Evolutionary conservation across 805 yeast genomes (phyloP), one percentile per base, ranked within the genome.

Genomic region (Kodamaea neixiangensis): DNA sequence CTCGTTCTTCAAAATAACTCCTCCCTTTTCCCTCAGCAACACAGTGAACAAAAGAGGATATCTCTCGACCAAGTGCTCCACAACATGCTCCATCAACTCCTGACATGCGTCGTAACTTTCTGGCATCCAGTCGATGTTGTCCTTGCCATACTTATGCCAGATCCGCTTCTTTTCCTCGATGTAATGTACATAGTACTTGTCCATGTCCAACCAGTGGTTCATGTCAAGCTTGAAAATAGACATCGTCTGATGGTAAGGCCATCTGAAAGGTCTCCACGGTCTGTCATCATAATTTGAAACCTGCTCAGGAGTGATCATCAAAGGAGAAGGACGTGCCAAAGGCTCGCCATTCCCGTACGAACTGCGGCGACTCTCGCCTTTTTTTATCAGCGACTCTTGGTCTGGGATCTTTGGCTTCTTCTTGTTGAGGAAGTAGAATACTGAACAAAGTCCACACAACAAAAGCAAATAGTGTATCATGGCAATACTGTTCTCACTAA

Each of bases 231-330:
- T 83, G 71, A 77, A 85, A 45, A 86, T 84, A 13, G 86, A 79
- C 91, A 86, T 86, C 1, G 90, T 86, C 66, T 86, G 91, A 65
- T 85, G 89, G 61, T 86, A 86, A 22, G 91, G 91, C 85, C 87
- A 83, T 60, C 91, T 72, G 68, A 86, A 86, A 7, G 90, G 90
- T 67, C 91, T 74, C 91, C 91, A 86, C 10, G 91, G 90, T 62
- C 91, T 73, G 58, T 84, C 91, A 58, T 86, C 89, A 60, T 84
- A 83, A 19, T 76, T 77, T 54, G 72, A 70, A 9, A 85, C 87
- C 57, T 83, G 82, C 45, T 86, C 89, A 1, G 88, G 87, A 0
- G 87, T 84, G 47, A 86, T 78, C 68, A 71, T 72, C 22, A 85
- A 67, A 0, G 89, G 87, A 0, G 83, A 76, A 17, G 86, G 85